Base-by-base conservation (phyloP, 208 protist species). In the Wallacemonas sp. region DNA sequence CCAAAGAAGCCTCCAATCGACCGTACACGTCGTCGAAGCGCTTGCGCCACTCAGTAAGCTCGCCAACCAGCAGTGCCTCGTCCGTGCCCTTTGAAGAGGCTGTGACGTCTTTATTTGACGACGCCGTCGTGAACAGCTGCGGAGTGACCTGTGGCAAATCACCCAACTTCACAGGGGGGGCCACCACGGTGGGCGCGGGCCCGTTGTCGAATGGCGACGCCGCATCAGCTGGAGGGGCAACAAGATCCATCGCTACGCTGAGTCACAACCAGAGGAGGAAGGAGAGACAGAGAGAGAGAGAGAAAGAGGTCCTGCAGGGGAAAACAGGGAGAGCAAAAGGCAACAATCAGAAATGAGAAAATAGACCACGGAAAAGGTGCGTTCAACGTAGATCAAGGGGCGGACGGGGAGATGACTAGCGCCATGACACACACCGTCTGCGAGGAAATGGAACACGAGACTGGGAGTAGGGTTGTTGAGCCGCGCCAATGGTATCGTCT, bases 21-120 rank as follows among this genome's bases (percentile, higher is more conserved):
- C 30, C 12, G 51, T 58, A 58, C 6, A 58, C 4, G 15, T 19
- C 51, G n/a, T 58, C 51, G 21, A 58, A 58, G 5, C 51, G 51
- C 15, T 22, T 33, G 14, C 51, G 51, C 51, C 51, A 58, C 8
- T 58, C 51, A 38, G 4, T 24, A 3, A 58, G 9, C 30, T 58
- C 51, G 51, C 2, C 30, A 26, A 58, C 17, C 17, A 31, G 51
- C 9, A 55, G 47, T n/a, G n/a, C n/a, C 5, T 49, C 44, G 19
- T 14, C 9, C 9, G 22, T 19, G 17, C 19, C 44, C 17, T 14
- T 49, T 22, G 19, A 9, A 19, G 5, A 5, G 9, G 17, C 44
- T 5, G 12, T 6, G 36, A 17, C 36, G 36, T 14, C 36, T 41
- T 6, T 14, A 41, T 14, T 41, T 21, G 17, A 19, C 9, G 22